Conservation (phyloP, 2,329 filamentous ascomycete species). For the Xylaria digitata region DNA sequence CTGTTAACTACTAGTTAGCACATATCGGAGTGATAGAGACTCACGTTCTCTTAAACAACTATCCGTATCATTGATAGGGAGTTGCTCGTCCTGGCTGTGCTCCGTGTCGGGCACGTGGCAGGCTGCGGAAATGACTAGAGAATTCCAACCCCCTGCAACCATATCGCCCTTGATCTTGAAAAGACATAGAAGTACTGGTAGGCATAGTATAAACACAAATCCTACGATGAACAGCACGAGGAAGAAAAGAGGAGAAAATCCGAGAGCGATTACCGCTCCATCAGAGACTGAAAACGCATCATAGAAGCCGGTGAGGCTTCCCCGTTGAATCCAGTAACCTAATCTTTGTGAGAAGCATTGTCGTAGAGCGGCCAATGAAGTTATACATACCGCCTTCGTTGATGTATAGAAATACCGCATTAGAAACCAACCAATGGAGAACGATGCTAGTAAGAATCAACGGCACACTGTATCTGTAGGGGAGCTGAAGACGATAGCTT, state of each 20-base stretch:
- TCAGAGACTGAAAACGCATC: slow-evolving; percentile 5
- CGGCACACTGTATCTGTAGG: slow-evolving; percentile 13
- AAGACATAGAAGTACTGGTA: not conserved
- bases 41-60: not conserved
- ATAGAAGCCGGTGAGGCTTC: no score
- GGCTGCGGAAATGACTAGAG: slow-evolving; percentile 16
- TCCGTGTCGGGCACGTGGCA: not conserved
- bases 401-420: slow-evolving; percentile 4
- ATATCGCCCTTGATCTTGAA: slow-evolving; percentile 8
- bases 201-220: not conserved
- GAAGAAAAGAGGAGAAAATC: not conserved
- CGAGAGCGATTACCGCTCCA: not conserved
- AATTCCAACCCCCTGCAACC: slow-evolving; percentile 9
- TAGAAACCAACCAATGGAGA: slow-evolving; percentile 16
- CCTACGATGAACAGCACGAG: slow-evolving; percentile 2
- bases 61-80: not conserved
- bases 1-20: not conserved
- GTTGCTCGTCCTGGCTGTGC: not conserved
- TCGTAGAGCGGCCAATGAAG: not conserved
- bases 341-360: not conserved
- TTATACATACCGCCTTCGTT: slow-evolving; percentile 22
- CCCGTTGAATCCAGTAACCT: not conserved
- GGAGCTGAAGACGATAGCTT: slow-evolving; percentile 26
- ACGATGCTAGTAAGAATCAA: slow-evolving; percentile 4
- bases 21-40: not conserved